Evolutionary conservation across 805 yeast species (phyloP).

Genomic region (Ogataea henricii): DNA sequence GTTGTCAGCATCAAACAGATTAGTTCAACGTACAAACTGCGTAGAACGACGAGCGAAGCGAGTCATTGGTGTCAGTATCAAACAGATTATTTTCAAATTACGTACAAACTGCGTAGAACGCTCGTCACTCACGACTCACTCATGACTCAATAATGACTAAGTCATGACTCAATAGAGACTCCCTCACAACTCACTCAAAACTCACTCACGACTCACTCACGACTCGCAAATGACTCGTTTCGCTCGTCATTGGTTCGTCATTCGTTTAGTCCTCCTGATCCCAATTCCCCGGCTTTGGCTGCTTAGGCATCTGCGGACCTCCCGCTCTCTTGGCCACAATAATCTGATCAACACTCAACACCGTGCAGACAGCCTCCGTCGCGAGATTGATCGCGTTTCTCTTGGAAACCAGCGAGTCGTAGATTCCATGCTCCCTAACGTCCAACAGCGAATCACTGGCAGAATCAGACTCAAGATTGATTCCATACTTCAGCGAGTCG

Average conservation of each 20-base stretch:
- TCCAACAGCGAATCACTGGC: conserved; percentile 66
- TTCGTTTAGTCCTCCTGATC: conserved; percentile 74
- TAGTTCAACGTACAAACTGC: neutral
- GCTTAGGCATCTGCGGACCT: conserved; percentile 89
- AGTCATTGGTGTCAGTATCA: too few relatives aligned
- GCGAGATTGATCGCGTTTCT: conserved; percentile 89
- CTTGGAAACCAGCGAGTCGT: conserved; percentile 79
- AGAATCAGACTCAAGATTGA: conserved; percentile 78
- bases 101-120: neutral
- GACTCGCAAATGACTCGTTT: neutral
- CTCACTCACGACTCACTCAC: neutral
- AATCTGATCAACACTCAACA: conserved; percentile 91
- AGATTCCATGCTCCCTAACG: conserved; percentile 66
- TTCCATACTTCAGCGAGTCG: conserved; percentile 49
- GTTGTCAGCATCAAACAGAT: too few relatives aligned
- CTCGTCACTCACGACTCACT: too few relatives aligned
- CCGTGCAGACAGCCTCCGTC: conserved; percentile 91
- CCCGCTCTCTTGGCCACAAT: conserved; percentile 99
- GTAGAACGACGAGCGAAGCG: neutral
- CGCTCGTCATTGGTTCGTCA: neutral
- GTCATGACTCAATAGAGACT: too few relatives aligned
- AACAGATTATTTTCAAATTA: neutral
- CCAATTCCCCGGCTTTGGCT: conserved; percentile 92
- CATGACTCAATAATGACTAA: neutral
- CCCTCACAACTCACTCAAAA: too few relatives aligned